Conservation (phyloP, 345 rosid genomes). For the Salix dunnii region DNA sequence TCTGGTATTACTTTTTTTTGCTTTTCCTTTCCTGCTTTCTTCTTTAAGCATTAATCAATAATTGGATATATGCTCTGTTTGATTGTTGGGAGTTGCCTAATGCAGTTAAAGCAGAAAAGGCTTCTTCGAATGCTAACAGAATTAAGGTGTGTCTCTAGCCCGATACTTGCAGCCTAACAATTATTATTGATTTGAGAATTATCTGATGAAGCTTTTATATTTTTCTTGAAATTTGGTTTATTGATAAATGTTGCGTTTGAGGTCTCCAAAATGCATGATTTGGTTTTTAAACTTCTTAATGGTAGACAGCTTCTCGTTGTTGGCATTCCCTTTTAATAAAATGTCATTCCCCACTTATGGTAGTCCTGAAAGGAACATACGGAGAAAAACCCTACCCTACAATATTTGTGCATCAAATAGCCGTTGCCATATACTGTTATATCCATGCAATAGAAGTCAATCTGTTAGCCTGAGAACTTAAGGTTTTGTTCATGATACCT, state of each 20-base stretch:
- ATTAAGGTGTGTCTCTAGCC: slow-evolving; percentile 15
- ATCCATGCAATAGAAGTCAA: neutral
- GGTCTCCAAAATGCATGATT: no score
- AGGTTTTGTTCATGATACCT: neutral
- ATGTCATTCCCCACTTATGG: no score
- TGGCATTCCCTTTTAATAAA: no score
- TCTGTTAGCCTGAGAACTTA: neutral
- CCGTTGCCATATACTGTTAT: neutral
- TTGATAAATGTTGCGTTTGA: no score
- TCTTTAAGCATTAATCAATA: neutral
- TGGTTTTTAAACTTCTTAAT: no score
- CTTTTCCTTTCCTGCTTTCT: neutral
- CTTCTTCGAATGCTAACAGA: neutral
- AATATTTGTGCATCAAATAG: neutral
- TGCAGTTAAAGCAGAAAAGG: slow-evolving; percentile 19
- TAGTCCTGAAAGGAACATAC: no score
- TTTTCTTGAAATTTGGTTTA: no score
- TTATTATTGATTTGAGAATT: no score
- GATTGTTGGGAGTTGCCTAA: slow-evolving; percentile 2
- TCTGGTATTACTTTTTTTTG: slow-evolving; percentile 8
- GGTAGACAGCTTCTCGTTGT: no score
- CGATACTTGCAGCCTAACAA: neutral
- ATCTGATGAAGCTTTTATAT: no score
- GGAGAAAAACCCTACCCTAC: neutral
- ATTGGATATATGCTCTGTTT: neutral